Conservation (phyloP, 768 basidiomycete genomes). For the Leucocoprinus birnbaumii region DNA sequence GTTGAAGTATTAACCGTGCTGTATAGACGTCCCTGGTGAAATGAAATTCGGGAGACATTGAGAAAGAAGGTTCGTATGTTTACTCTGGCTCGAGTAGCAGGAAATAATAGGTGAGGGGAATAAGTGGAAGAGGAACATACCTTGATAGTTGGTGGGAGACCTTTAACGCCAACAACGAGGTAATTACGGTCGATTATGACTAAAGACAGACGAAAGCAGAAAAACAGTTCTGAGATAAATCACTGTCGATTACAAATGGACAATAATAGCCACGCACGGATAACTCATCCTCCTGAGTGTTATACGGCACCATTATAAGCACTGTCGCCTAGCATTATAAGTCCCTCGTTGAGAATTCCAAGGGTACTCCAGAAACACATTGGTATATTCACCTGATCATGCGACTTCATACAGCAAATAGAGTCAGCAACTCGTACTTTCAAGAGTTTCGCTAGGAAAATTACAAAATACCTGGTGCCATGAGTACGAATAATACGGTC, state of each 20-base stretch:
- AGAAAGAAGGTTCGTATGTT: background rate
- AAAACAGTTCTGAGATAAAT: background rate
- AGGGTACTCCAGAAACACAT: background rate
- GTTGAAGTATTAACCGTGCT: constrained; percentile 61
- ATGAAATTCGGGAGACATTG: constrained; percentile 1
- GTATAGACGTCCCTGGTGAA: constrained; percentile 66
- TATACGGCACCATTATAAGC: constrained; percentile 69
- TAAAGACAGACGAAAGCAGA: constrained; percentile 21
- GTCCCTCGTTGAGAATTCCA: constrained; percentile 15
- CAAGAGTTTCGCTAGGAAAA: constrained; percentile 15
- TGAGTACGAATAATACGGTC: constrained; percentile 56
- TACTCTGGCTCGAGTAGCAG: background rate
- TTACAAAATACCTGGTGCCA: constrained; percentile 75
- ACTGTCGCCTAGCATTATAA: constrained; percentile 59
- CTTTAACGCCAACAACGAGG: constrained; percentile 71
- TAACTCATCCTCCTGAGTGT: constrained; percentile 69
- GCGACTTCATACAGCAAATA: constrained; percentile 50
- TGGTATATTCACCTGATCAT: constrained; percentile 66
- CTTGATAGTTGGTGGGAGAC: constrained; percentile 70
- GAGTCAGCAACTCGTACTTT: constrained; percentile 14
- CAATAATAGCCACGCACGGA: constrained; percentile 34
- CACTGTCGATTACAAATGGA: background rate
- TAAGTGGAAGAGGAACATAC: constrained; percentile 32
- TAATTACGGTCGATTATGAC: constrained; percentile 71
- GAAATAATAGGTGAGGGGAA: background rate